Base-by-base conservation (phyloP, 164 flowering plant species). In the Protea cynaroides region DNA sequence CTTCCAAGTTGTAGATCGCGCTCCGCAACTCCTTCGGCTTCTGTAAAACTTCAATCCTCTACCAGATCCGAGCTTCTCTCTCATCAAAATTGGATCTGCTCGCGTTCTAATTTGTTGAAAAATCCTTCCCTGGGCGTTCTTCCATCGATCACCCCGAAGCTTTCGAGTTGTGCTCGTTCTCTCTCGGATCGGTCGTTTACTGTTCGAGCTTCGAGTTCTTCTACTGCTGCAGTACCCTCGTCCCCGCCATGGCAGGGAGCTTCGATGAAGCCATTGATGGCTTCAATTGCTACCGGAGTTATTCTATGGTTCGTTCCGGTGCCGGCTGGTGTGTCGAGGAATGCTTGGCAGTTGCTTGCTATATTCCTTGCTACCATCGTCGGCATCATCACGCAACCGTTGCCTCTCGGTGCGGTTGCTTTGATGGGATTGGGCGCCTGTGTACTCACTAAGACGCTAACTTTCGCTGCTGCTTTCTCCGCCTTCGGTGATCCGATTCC, bases 231-330 rank as follows among this genome's bases (percentile, higher is more conserved):
- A 0, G 38, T 73, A 7, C 73, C 82, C 1, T 74, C 82, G 9
- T 47, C 77, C 8, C 69, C 73, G 76, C 92, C 95, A 68, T 89
- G 96, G 96, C 79, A 83, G 8, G 98, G 98, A 3, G 98, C 98
- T 4, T 73, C 90, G 0, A 36, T 92, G 58, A 86, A 84, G 72
- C 98, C 98, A 0, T 69, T 92, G 2, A 3, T 81, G 49, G 46
- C 50, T 18, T 59, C 63, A 11, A 59, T 59, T 24, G 50, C 63
- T 1, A 43, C 24, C 6, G 46, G 63, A 37, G 25, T 59, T 21
- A 37, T 37, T 37, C 63, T n/a, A 15, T 37, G 63, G 47, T 43
- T 43, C 25, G 29, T 59, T 12, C 46, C 63, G 25, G 23, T 43
- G 12, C 63, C 49, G 12, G 22, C 15, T 13, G 63, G 63, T 24